Percentiles rank a stretch among this genome's conserved stretches.
Evolutionary conservation across 768 basidiomycete species (phyloP).

Genomic region (Tulasnella sp.): DNA sequence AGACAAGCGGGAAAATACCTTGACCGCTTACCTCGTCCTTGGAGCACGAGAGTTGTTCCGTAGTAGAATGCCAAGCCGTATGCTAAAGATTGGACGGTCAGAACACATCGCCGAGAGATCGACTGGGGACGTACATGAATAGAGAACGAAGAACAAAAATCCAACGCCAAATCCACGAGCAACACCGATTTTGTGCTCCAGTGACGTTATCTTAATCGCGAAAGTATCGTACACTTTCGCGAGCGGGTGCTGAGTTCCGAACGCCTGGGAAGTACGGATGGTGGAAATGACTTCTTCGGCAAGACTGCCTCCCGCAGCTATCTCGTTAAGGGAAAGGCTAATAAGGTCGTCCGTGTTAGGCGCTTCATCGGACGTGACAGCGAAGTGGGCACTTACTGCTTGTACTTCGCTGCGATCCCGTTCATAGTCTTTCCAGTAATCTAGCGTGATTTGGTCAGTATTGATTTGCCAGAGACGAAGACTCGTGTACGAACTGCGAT

Average conservation of each 20-base stretch:
- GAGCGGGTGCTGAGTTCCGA: conserved; percentile 27
- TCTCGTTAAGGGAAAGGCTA: conserved; percentile 21
- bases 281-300: conserved; percentile 34
- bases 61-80: conserved; percentile 32
- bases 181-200: conserved; percentile 21
- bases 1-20: conserved; percentile 1
- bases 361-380: not conserved
- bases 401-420: conserved; percentile 23
- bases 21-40: conserved; percentile 15
- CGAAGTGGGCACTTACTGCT: conserved; percentile 18
- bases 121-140: not conserved
- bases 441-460: not conserved
- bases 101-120: not conserved
- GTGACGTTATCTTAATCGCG: conserved; percentile 21
- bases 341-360: not conserved
- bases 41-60: conserved; percentile 27
- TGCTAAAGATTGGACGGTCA: conserved; percentile 19
- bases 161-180: conserved; percentile 23
- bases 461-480: not conserved
- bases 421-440: conserved; percentile 13
- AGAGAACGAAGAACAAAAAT: conserved; percentile 29
- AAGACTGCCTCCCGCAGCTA: conserved; percentile 28
- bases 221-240: conserved; percentile 25
- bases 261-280: conserved; percentile 32
- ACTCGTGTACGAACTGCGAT: conserved; percentile 21